Percentiles rank a stretch among this genome's conserved stretches.
phyloP scores from a whole-genome alignment of 2,329 filamentous ascomycete genomes.

The Phialophora expanda region DNA sequence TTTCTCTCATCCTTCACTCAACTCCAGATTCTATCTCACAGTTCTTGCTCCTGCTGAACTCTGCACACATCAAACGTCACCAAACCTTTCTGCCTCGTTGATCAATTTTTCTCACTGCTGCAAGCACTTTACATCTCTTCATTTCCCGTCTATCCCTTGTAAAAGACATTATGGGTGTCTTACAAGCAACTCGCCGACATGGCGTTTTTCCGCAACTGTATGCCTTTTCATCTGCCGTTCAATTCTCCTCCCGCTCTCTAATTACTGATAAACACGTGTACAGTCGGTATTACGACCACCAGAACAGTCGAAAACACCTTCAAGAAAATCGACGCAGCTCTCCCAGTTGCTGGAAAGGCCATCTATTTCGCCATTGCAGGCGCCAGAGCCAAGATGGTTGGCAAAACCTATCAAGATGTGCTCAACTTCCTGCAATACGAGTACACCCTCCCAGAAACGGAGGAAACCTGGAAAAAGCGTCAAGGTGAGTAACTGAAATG shows the following conservation, averaged over 20 bases:
- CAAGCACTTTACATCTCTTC: neutral
- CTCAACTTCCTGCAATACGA: conserved; percentile 36
- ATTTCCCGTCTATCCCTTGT: neutral
- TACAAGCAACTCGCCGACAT: conserved; percentile 7
- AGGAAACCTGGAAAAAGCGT: conserved; percentile 39
- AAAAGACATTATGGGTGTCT: conserved; percentile 19
- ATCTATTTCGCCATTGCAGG: conserved; percentile 30
- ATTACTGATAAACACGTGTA: conserved; percentile 15
- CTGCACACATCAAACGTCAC: neutral
- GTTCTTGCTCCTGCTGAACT: conserved; percentile 2
- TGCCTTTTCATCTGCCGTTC: conserved; percentile 21
- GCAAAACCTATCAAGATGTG: conserved; percentile 31
- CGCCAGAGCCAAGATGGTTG: conserved; percentile 35
- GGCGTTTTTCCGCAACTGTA: conserved; percentile 13
- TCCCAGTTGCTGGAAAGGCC: conserved; percentile 24
- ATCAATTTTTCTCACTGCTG: conserved; percentile 5
- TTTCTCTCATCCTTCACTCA: conserved; percentile 12
- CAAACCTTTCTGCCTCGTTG: neutral
- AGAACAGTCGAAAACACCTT: conserved; percentile 10
- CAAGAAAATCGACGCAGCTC: conserved; percentile 25
- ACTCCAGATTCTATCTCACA: conserved; percentile 4
- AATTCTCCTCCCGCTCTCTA: neutral
- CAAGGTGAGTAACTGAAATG: conserved; percentile 12
- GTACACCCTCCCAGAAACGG: conserved; percentile 33
- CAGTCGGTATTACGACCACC: conserved; percentile 15